phyloP scores from a whole-genome alignment of 1,284 basidiomycete species.

The Tilletia caries region DNA sequence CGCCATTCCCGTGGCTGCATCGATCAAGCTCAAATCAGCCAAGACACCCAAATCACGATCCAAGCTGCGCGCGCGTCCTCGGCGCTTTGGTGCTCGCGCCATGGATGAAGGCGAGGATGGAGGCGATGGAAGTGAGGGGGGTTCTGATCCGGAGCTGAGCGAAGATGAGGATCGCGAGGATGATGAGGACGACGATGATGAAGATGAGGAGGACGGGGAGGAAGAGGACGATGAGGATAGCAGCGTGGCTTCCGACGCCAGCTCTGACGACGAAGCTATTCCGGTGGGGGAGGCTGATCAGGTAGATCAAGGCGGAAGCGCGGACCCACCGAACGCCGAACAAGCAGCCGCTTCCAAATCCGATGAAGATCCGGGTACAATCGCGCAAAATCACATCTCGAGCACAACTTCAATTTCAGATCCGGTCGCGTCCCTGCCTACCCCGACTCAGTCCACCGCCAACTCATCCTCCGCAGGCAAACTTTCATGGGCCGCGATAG shows the following conservation, averaged over 20 bases:
- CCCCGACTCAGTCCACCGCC: neutral
- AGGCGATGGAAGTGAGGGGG: neutral
- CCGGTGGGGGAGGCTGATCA: neutral
- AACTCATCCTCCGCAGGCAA: neutral
- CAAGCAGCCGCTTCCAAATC: neutral
- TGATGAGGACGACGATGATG: neutral
- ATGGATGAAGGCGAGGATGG: no score
- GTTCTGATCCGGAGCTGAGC: neutral
- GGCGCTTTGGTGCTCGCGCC: no score
- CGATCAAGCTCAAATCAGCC: neutral
- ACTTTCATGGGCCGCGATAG: conserved; percentile 2
- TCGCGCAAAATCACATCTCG: neutral
- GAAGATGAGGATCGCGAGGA: conserved; percentile 7
- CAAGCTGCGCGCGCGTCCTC: conserved; percentile 5
- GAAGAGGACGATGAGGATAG: neutral
- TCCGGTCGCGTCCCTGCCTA: neutral
- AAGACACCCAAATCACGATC: neutral
- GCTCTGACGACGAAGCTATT: neutral
- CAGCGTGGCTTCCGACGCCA: neutral
- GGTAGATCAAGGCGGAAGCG: neutral
- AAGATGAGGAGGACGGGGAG: neutral
- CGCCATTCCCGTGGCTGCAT: neutral
- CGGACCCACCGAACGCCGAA: neutral
- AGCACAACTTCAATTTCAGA: no score
- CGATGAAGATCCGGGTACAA: neutral